Base-by-base conservation (phyloP, 495 filamentous ascomycete species). In the Hypoxylon intermedium region DNA sequence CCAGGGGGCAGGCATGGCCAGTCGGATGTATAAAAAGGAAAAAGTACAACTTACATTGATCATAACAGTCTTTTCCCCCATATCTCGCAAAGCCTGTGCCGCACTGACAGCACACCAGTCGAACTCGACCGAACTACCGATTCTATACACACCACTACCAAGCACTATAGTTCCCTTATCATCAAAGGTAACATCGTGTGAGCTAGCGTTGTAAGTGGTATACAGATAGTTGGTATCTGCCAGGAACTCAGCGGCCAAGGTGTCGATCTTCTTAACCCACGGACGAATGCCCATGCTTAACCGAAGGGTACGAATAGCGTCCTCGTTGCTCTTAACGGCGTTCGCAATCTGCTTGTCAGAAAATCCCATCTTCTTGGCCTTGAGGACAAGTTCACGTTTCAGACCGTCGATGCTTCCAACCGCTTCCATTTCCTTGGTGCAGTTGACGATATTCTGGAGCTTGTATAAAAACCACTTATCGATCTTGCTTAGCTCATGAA, bases 101-200 rank as follows among this genome's bases (percentile, higher is more conserved):
- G 91, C 91, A 69, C 93, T 96, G 61, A 97, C 93, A 53, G 93
- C 93, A 71, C 94, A 98, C 93, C 93, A 98, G 76, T 98, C 93
- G 71, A 98, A 98, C 75, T 98, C 93, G 52, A 98, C 93, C 18
- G 92, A 97, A 78, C 89, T 93, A 59, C 94, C 93, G 70, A 97
- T 98, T 63, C 93, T 85, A 82, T 98, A 98, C 6, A 97, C 93
- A 73, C 93, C 93, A 73, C 89, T 93, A 38, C 93, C 93, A 23
- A 97, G 86, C 47, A 98, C 89, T 50, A 97, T 76, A 54, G 86
- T 91, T 34, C 92, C 92, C 69, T 97, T 91, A 71, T 97, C 93
- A 67, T 98, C 88, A 60, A 98, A 98, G 36, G 85, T 89, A 15
- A 98, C 89, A 76, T 98, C 93, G 74, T 98, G 93, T 15, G 89